Evolutionary conservation across 2,329 filamentous ascomycete genomes (phyloP).

Genomic region (Leptographium galeiforme): DNA sequence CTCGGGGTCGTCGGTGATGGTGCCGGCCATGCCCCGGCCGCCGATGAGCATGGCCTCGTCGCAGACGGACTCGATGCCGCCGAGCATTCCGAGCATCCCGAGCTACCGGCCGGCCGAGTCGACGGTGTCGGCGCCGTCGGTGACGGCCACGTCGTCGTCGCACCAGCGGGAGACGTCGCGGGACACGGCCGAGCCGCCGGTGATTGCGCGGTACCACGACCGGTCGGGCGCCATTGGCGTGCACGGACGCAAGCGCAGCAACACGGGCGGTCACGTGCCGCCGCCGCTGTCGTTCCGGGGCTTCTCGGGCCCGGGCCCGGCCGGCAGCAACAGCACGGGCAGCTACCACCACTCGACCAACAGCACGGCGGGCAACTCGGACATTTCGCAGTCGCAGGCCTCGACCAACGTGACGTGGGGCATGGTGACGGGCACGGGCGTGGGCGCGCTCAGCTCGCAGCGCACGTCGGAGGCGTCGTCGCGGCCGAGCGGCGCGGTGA

Average conservation of each 20-base stretch:
- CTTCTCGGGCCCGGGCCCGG: slow-evolving; percentile 52
- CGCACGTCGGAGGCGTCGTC: slow-evolving; percentile 45
- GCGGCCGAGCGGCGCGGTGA: slow-evolving; percentile 21
- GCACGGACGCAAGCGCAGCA: slow-evolving; percentile 79
- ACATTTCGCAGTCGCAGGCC: slow-evolving; percentile 37
- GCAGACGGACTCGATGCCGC: slow-evolving; percentile 29
- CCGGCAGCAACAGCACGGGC: slow-evolving; percentile 18
- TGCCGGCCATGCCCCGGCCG: slow-evolving; percentile 10
- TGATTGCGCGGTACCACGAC: slow-evolving; percentile 52
- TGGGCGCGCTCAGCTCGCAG: slow-evolving; percentile 20
- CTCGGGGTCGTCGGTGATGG: slow-evolving; percentile 13
- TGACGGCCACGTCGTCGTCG: slow-evolving; percentile 15
- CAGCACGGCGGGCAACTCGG: slow-evolving; percentile 46
- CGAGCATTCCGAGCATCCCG: slow-evolving; percentile 39
- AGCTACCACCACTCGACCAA: slow-evolving; percentile 34
- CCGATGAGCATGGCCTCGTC: slow-evolving; percentile 14
- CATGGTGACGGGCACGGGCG: slow-evolving; percentile 12
- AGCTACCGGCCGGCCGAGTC: slow-evolving; percentile 27
- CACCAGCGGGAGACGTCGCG: slow-evolving; percentile 36
- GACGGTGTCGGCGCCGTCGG: slow-evolving; percentile 19
- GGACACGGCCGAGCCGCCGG: slow-evolving; percentile 57
- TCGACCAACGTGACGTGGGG: slow-evolving; percentile 24
- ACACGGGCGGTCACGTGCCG: slow-evolving; percentile 63
- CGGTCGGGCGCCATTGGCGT: slow-evolving; percentile 29
- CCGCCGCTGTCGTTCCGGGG: slow-evolving; percentile 64